Conservation (phyloP, 164 flowering plant genomes). For the Nelumbo lutea region DNA sequence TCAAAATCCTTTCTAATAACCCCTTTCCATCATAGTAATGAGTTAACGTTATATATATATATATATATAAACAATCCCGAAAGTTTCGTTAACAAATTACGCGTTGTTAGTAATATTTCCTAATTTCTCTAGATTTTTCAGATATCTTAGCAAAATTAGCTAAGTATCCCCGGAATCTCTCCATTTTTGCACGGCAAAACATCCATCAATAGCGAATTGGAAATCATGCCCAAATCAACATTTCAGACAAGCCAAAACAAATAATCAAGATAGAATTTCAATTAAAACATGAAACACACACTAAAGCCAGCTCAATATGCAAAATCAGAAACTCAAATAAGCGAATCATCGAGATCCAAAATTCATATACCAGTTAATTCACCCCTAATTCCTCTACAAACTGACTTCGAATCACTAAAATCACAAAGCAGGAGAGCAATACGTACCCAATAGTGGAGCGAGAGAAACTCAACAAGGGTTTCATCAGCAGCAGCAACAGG, state of each 20-base stretch:
- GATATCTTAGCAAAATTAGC: too few relatives aligned
- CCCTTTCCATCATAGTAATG: too few relatives aligned
- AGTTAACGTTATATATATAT: too few relatives aligned
- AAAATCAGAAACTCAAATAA: neutral
- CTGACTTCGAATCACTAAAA: neutral
- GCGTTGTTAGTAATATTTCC: too few relatives aligned
- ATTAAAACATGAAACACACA: neutral
- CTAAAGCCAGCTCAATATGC: neutral
- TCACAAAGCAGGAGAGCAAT: neutral
- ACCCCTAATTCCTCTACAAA: neutral
- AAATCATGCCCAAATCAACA: neutral
- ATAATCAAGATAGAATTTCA: neutral
- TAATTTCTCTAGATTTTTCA: too few relatives aligned
- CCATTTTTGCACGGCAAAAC: neutral
- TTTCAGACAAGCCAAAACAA: neutral
- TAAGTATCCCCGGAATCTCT: neutral
- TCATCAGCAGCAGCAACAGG: slow-evolving; percentile 33
- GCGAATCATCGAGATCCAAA: neutral
- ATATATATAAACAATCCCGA: too few relatives aligned
- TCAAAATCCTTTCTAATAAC: too few relatives aligned
- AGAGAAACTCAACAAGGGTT: slow-evolving; percentile 51
- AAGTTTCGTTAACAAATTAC: too few relatives aligned
- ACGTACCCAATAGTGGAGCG: slow-evolving; percentile 87
- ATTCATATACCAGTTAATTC: neutral
- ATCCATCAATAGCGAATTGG: neutral